Percentiles rank a stretch among this genome's conserved stretches.
These are phyloP conservation scores for Dioscorea alata DNA, from an alignment of 106 monocot genomes.

Conservation along the genomic window DNA sequence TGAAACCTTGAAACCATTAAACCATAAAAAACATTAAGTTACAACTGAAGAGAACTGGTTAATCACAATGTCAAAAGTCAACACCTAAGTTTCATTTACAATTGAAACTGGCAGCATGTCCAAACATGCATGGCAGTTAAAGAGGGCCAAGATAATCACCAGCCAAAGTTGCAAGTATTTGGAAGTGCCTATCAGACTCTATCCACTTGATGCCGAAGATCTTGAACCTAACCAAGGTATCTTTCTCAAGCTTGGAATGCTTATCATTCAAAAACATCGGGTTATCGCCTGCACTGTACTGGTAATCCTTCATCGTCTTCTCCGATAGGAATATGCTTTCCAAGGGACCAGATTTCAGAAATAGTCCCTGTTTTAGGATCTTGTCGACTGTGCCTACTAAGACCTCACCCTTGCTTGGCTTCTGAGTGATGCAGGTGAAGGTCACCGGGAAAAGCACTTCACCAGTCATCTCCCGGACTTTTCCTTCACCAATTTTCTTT, in stretches of 20 bases:
- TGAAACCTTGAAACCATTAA: no score
- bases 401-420: slow-evolving; percentile 68
- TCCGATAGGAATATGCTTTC: slow-evolving; percentile 59
- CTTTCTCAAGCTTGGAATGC: slow-evolving; percentile 51
- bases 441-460: slow-evolving; percentile 66
- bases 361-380: slow-evolving; percentile 63
- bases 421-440: slow-evolving; percentile 55
- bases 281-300: slow-evolving; percentile 47
- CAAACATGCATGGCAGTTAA: not conserved
- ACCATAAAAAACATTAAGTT: no score
- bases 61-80: no score
- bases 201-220: slow-evolving; percentile 72
- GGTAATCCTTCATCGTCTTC: slow-evolving; percentile 54
- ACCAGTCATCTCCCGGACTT: slow-evolving; percentile 48
- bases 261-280: slow-evolving; percentile 65
- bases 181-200: slow-evolving; percentile 62
- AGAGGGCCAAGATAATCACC: slow-evolving; percentile 77
- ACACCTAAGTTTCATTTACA: no score
- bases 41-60: no score
- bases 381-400: slow-evolving; percentile 55
- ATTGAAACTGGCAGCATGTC: no score
- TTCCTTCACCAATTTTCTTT: slow-evolving; percentile 50
- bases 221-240: slow-evolving; percentile 52
- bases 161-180: slow-evolving; percentile 55
- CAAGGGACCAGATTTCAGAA: slow-evolving; percentile 59